Evolutionary conservation across 176 grass and related monocot genomes (phyloP).

Genomic region (Secale cereale): DNA sequence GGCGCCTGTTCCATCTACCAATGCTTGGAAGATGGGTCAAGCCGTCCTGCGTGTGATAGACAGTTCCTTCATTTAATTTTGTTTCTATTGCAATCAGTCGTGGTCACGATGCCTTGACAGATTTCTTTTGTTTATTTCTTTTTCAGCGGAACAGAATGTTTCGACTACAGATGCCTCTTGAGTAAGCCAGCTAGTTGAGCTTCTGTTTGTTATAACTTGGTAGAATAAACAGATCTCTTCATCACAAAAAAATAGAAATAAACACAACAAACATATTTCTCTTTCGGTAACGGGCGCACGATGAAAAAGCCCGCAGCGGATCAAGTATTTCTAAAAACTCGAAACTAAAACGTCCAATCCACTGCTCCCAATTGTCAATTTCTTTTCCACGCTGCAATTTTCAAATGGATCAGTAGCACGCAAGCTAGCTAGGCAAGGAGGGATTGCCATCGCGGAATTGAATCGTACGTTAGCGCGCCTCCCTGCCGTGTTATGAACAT

Average conservation of each 20-base stretch:
- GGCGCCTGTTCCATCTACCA: not conserved
- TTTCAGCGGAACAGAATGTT: not conserved
- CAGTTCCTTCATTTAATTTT: not conserved
- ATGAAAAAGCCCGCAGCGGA: not conserved
- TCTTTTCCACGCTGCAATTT: not conserved
- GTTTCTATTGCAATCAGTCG: not conserved
- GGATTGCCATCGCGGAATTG: not conserved
- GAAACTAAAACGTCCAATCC: not conserved
- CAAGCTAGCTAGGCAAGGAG: not conserved
- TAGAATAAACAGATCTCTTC: not conserved
- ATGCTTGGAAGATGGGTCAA: slow-evolving; percentile 15
- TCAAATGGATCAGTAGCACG: not conserved
- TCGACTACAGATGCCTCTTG: not conserved
- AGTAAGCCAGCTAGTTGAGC: not conserved
- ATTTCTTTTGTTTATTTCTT: not conserved
- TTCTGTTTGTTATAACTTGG: too few species aligned
- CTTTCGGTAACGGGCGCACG: not conserved
- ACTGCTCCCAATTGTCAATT: not conserved
- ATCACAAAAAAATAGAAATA: too few species aligned
- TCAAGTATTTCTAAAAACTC: not conserved
- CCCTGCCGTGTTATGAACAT: not conserved
- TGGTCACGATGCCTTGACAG: not conserved
- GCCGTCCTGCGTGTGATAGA: not conserved
- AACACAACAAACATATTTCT: too few species aligned
- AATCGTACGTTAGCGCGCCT: not conserved